Evolutionary conservation across 2,329 filamentous ascomycete species (phyloP), one percentile per base, ranked within the genome.

Genomic region (Trichoderma atrobrunneum): DNA sequence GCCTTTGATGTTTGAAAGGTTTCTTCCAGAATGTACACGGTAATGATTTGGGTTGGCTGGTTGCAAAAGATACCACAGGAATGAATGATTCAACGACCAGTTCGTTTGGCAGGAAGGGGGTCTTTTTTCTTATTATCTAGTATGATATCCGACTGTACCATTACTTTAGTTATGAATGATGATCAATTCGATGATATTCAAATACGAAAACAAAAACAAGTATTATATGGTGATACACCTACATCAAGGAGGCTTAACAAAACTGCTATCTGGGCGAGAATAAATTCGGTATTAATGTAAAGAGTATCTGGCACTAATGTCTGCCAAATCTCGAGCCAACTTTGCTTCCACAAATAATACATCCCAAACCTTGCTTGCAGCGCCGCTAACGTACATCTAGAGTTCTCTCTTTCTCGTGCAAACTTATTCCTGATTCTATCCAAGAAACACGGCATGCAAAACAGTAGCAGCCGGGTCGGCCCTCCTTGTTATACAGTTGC

Each of bases 11-110:
- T 24, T 36, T 57, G 36, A 12, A n/a, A 18, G 1, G 21, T 12
- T n/a, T 60, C 21, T 32, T 48, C 8, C 65, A 68, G 65, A 54
- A 51, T 61, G 56, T 61, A 54, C 48, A 11, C 28, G 32, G 54
- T 10, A 24, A 30, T 5, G 66, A 51, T 34, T 34, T 54, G 10
- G 28, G 36, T 62, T 32, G 6, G 28, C 3, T 18, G 34, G 14
- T 54, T 70, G 18, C 14, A 26, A 51, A 51, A 54, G 66, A 70
- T 70, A 70, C 66, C 66, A 67, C 24, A 30, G 57, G 51, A 48
- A 70, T 51, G 57, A 36, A 70, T 34, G 57, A 36, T 54, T 54
- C 57, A 24, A 18, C 26, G n/a, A 21, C 39, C 14, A 3, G 18
- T 30, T 43, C 4, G 16, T 1, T 28, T 21, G 11, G 30, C 14